phyloP scores from a whole-genome alignment of 768 basidiomycete genomes.

The Mycena venus region DNA sequence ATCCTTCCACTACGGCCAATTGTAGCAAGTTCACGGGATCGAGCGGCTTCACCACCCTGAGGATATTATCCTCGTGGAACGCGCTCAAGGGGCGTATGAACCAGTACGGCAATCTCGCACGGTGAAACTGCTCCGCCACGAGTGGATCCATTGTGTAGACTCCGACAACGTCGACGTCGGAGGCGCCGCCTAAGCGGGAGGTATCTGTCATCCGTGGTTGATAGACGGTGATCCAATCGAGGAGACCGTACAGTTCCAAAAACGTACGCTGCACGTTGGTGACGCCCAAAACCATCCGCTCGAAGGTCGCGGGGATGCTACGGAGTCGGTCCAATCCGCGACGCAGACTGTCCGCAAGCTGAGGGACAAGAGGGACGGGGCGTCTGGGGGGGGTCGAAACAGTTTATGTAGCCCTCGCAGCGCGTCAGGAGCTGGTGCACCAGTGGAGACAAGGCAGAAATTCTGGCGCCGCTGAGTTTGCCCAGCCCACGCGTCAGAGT shows the following conservation, averaged over 20 bases:
- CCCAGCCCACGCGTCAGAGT: background rate
- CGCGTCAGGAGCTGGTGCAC: background rate
- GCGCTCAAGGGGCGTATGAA: constrained; percentile 17
- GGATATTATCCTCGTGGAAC: background rate
- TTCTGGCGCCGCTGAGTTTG: background rate
- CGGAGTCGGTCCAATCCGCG: background rate
- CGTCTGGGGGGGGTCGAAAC: background rate
- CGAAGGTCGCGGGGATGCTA: background rate
- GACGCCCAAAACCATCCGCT: background rate
- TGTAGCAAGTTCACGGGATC: background rate
- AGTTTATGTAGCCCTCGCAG: background rate
- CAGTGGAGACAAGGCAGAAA: background rate
- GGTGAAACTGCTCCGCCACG: constrained; percentile 19
- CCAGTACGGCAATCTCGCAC: constrained; percentile 38
- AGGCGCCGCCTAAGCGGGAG: background rate
- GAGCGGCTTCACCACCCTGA: background rate
- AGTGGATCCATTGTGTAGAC: constrained; percentile 22
- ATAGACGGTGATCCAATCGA: constrained; percentile 25
- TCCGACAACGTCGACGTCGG: constrained; percentile 17
- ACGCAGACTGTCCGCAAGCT: background rate
- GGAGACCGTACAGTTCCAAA: constrained; percentile 24
- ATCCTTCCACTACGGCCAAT: background rate
- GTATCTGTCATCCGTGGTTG: constrained; percentile 20
- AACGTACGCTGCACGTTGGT: constrained; percentile 29
- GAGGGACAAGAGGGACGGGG: background rate